Percentiles rank a stretch among this genome's conserved stretches.
phyloP scores from a whole-genome alignment of 2,329 filamentous ascomycete genomes.

The Diaporthe vexans region DNA sequence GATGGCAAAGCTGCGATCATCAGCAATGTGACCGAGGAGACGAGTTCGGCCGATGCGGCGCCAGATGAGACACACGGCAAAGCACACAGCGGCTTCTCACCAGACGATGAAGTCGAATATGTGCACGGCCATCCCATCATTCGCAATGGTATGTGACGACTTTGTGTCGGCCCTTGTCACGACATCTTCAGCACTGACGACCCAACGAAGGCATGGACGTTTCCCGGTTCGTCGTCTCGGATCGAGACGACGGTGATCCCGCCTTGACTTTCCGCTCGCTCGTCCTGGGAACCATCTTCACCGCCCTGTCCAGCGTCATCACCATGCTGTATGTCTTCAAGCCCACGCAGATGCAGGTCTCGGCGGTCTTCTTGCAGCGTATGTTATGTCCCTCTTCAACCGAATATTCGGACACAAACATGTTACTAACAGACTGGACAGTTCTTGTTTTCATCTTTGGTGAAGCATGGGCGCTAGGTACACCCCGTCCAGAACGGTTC shows the following conservation, averaged over 20 bases:
- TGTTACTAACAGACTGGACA: not conserved
- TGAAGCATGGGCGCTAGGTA: conserved; percentile 3
- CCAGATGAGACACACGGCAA: conserved; percentile 2
- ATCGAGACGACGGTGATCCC: conserved; percentile 15
- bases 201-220: not conserved
- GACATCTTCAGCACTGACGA: not conserved
- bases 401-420: no score
- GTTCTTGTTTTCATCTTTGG: conserved; percentile 19
- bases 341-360: conserved; percentile 18
- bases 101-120: not conserved
- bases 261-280: conserved; percentile 6
- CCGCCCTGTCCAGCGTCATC: conserved; percentile 10
- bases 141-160: not conserved
- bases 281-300: conserved; percentile 6
- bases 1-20: not conserved
- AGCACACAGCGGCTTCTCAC: not conserved
- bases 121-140: conserved; percentile 9
- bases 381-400: not conserved
- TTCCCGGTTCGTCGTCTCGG: conserved; percentile 1
- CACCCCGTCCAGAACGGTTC: not conserved
- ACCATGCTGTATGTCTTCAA: conserved; percentile 23
- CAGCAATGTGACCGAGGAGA: not conserved
- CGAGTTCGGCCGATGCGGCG: not conserved
- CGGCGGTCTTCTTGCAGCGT: conserved; percentile 23
- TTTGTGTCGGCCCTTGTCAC: not conserved